A percentile compares a stretch with the other conserved stretches of the same genome.
phyloP scores from a whole-genome alignment of 2,329 filamentous ascomycete genomes.

The Colletotrichum filicis region DNA sequence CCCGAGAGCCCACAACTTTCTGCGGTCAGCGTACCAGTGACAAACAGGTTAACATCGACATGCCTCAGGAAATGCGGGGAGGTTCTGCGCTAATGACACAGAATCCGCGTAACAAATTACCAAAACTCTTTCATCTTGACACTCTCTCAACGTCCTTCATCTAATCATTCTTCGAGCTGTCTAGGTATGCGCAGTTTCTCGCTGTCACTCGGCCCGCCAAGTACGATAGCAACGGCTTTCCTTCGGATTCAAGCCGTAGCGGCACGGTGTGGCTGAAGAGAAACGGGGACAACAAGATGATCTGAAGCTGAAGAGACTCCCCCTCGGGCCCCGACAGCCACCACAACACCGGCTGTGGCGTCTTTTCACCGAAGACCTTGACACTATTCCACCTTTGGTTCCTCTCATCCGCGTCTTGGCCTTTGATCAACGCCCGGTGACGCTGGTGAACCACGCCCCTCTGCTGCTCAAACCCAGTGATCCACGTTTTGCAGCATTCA shows the following conservation, averaged over 20 bases:
- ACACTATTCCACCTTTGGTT: conserved; percentile 5
- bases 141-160: background rate
- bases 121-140: background rate
- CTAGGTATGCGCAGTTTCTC: background rate
- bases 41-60: background rate
- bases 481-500: background rate
- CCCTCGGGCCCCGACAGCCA: background rate
- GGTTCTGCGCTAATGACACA: conserved; percentile 8
- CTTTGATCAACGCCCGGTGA: background rate
- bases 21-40: background rate
- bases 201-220: background rate
- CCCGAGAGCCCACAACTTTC: background rate
- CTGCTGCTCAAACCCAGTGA: background rate
- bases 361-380: background rate
- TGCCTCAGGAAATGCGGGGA: conserved; percentile 7
- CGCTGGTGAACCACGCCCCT: background rate
- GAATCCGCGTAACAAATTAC: background rate
- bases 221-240: background rate
- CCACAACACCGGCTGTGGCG: conserved; percentile 1
- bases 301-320: background rate
- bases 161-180: background rate
- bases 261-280: background rate
- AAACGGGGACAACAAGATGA: background rate
- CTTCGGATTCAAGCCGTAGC: background rate
- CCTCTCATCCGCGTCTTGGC: conserved; percentile 12